Percentiles rank a stretch among this genome's conserved stretches.
phyloP scores from a whole-genome alignment of 2,329 filamentous ascomycete genomes.

The Cytospora chrysosperma region DNA sequence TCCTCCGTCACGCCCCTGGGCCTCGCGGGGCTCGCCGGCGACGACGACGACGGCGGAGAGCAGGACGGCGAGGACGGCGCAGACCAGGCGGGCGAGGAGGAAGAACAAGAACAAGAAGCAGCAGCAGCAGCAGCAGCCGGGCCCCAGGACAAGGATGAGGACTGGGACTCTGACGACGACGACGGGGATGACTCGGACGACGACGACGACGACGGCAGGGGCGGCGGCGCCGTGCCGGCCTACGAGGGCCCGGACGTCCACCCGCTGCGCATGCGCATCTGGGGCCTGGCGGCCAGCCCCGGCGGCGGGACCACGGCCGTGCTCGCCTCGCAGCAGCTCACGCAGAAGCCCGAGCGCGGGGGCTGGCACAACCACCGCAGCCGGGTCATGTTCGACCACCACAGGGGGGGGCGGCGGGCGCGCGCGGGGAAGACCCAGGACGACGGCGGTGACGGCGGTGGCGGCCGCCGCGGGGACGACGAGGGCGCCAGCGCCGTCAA shows the following conservation, averaged over 20 bases:
- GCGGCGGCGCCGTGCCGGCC: constrained; percentile 33
- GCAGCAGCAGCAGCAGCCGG: constrained; percentile 26
- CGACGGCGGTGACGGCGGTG: constrained; percentile 23
- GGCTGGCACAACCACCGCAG: constrained; percentile 39
- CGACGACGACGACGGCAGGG: constrained; percentile 35
- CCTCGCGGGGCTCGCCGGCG: constrained; percentile 41
- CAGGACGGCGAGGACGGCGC: constrained; percentile 27
- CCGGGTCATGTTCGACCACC: constrained; percentile 38
- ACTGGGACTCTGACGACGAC: constrained; percentile 28
- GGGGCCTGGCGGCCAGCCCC: constrained; percentile 52
- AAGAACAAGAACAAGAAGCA: constrained; percentile 35
- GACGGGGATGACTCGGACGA: constrained; percentile 33
- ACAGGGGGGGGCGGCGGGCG: not conserved
- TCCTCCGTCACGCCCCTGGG: constrained; percentile 45
- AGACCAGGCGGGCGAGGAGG: constrained; percentile 30
- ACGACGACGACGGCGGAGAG: constrained; percentile 35
- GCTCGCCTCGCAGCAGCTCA: constrained; percentile 49
- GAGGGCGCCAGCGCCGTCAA: constrained; percentile 17
- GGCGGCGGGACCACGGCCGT: constrained; percentile 52
- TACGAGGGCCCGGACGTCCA: constrained; percentile 42
- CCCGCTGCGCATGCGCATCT: constrained; percentile 51
- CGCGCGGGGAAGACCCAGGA: not conserved
- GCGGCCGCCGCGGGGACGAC: not conserved
- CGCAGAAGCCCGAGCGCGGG: constrained; percentile 46
- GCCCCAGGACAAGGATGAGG: constrained; percentile 27